These are phyloP conservation scores for Debaryomycetaceae sp. DNA, from an alignment of 1,139 yeast genomes.

Conservation along the genomic window DNA sequence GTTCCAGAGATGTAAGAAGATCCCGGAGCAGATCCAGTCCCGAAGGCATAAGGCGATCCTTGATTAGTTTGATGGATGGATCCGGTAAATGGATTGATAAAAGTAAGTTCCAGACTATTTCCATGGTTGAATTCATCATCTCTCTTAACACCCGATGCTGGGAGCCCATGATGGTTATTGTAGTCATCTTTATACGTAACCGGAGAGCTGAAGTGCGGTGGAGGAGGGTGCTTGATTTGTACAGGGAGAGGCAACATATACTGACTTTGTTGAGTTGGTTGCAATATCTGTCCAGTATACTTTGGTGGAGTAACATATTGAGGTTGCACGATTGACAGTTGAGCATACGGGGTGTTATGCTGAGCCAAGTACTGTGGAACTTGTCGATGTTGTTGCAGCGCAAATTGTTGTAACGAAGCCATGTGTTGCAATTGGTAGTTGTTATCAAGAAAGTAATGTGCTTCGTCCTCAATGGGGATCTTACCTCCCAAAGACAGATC, in stretches of 20 bases:
- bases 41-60: slow-evolving; percentile 2
- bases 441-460: slow-evolving; percentile 48
- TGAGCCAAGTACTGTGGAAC: slow-evolving; percentile 2
- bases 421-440: slow-evolving; percentile 44
- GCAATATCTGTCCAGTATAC: slow-evolving; percentile 1
- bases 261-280: slow-evolving; percentile 1
- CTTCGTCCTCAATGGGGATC: slow-evolving; percentile 50
- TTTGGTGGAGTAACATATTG: slow-evolving; percentile 4
- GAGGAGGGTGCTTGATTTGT: slow-evolving; percentile 3
- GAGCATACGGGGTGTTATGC: neutral
- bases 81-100: slow-evolving; percentile 20
- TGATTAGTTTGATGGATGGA: slow-evolving; percentile 4
- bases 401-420: slow-evolving; percentile 24
- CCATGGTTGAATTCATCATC: slow-evolving; percentile 13
- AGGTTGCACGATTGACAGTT: slow-evolving; percentile 4
- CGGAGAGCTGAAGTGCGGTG: slow-evolving; percentile 2
- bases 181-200: slow-evolving; percentile 1
- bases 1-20: slow-evolving; percentile 1
- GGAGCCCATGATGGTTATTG: neutral
- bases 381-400: slow-evolving; percentile 4
- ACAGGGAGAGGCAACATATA: slow-evolving; percentile 3
- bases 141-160: slow-evolving; percentile 5
- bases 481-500: slow-evolving; percentile 60
- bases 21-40: slow-evolving; percentile 5
- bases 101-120: slow-evolving; percentile 12